A percentile compares a stretch with the other conserved stretches of the same genome.
phyloP scores from a whole-genome alignment of 2,329 filamentous ascomycete species.

The Epichloe elymi region DNA sequence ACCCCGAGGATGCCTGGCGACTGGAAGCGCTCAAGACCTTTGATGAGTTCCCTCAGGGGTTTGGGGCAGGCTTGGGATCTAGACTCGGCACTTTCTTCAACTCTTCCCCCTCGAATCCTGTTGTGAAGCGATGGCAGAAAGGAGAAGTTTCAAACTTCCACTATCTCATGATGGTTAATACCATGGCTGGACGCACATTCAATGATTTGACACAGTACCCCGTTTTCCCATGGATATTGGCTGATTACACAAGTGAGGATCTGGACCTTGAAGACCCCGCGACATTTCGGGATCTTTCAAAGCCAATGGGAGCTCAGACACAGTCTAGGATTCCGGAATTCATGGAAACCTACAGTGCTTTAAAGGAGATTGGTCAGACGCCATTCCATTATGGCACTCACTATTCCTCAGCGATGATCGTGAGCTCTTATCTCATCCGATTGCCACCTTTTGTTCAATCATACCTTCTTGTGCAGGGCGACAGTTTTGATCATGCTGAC shows the following conservation, averaged over 20 bases:
- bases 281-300: constrained; percentile 81
- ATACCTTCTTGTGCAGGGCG: constrained; percentile 87
- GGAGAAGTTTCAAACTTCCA: constrained; percentile 98
- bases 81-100: constrained; percentile 91
- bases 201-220: constrained; percentile 98
- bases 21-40: constrained; percentile 66
- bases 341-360: constrained; percentile 69
- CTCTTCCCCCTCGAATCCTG: constrained; percentile 64
- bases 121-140: constrained; percentile 79
- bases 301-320: constrained; percentile 91
- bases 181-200: constrained; percentile 91
- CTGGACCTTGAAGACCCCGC: constrained; percentile 74
- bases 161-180: constrained; percentile 97
- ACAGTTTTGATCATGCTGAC: constrained; percentile 90
- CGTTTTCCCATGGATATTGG: constrained; percentile 93
- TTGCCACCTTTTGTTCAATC: constrained; percentile 94
- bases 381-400: constrained; percentile 98
- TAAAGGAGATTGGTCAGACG: constrained; percentile 83
- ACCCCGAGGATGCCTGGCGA: constrained; percentile 83
- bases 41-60: constrained; percentile 45
- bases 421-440: constrained; percentile 89
- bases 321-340: constrained; percentile 64
- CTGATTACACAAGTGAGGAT: constrained; percentile 90
- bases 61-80: constrained; percentile 71
- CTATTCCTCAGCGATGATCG: constrained; percentile 98